Evolutionary conservation across 345 rosid species (phyloP).

Genomic region (Salix caprea): DNA sequence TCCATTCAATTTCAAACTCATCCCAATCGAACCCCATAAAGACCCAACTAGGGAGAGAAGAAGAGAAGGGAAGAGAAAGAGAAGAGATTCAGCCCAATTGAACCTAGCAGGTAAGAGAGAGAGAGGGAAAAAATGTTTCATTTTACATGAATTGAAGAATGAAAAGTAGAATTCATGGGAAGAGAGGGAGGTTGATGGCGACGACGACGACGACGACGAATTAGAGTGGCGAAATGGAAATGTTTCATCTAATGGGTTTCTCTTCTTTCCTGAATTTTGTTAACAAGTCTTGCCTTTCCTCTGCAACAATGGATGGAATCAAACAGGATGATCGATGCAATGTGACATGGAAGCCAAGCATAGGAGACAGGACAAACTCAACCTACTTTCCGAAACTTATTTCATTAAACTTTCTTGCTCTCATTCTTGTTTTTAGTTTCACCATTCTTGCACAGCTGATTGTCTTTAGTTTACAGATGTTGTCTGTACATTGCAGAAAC

Average conservation of each 20-base stretch:
- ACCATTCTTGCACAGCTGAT: not conserved
- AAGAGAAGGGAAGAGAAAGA: no score
- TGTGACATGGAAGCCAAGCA: not conserved
- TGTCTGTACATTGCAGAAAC: not conserved
- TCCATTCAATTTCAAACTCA: no score
- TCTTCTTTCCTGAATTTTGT: not conserved
- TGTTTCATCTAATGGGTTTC: not conserved
- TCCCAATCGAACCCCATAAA: no score
- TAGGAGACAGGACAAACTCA: not conserved
- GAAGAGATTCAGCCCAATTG: no score
- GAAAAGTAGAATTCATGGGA: constrained; percentile 68
- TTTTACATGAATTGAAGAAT: constrained; percentile 47
- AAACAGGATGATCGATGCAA: not conserved
- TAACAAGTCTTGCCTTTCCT: not conserved
- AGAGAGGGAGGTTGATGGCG: constrained; percentile 20
- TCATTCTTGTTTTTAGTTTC: no score
- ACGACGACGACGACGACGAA: not conserved
- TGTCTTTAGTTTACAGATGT: not conserved
- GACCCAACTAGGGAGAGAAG: no score
- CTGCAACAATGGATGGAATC: not conserved
- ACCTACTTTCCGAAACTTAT: not conserved
- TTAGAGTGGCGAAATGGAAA: constrained; percentile 26
- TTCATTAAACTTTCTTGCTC: no score
- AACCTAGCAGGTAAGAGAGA: no score
- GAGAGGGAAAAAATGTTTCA: not conserved